Base-by-base conservation (phyloP, 441 rosid genomes). In the Manihot esculenta region DNA sequence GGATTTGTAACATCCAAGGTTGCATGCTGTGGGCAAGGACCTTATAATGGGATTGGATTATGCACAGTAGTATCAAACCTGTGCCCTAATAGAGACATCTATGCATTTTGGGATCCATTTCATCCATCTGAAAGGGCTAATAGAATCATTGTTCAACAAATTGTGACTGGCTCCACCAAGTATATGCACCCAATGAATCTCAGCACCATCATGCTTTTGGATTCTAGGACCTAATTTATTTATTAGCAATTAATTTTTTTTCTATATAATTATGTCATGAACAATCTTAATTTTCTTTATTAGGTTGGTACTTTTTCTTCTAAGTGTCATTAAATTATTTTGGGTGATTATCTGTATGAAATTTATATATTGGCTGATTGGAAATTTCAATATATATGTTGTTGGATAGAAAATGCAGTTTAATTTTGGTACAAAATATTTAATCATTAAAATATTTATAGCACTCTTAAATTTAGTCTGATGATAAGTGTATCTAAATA, bases 21-120 rank as follows among this genome's bases (percentile, higher is more conserved):
- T 69, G 95, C 93, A 18, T 88, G 95, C n/a, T 89, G 92, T 33
- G 95, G 95, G 13, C 91, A 89, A 81, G 95, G 92, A 70, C 86
- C 84, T 0, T 82, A 79, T 70, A 89, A 86, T 78, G 95, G 95
- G 47, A 72, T 89, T 26, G 96, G 96, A 48, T 75, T 88, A 15
- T 89, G 93, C 82, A 86, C 96, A 11, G 26, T 72, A 3, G 77
- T 77, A 14, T 89, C 91, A 17, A 86, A 83, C 66, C 56, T 89
- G 75, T 89, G 96, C 73, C 88, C 88, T 2, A 84, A 88, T 75
- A 74, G 93, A 70, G 86, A 85, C 17, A 3, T 83, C 7, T 83
- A 75, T 60, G 93, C 85, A 1, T 89, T 89, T 65, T 89, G 93
- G 96, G 96, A 89, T 82, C 74, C 93, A 53, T 89, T 86, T 72